Percentiles rank a stretch among this genome's conserved stretches.
Conservation (phyloP, 2,329 filamentous ascomycete species). For the Alternaria sp. region DNA sequence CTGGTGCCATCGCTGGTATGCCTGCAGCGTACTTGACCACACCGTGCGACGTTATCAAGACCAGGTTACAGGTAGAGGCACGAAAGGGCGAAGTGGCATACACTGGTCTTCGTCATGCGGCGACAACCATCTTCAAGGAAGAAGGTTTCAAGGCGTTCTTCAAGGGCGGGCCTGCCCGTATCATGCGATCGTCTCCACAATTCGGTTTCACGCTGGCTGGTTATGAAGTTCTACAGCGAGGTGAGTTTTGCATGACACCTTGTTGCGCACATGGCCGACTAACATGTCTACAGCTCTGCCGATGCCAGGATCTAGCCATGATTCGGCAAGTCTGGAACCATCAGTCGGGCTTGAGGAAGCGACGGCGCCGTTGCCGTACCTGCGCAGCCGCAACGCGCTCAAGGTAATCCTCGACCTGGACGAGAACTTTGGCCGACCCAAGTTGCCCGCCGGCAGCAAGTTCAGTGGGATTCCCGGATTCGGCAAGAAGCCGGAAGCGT, state of each 20-base stretch:
- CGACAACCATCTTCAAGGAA: slow-evolving; percentile 82
- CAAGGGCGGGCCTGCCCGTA: slow-evolving; percentile 96
- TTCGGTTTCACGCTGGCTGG: slow-evolving; percentile 97
- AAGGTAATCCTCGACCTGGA: slow-evolving; percentile 97
- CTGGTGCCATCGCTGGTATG: slow-evolving; percentile 81
- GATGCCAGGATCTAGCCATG: slow-evolving; percentile 72
- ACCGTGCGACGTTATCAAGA: slow-evolving; percentile 99
- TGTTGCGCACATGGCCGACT: slow-evolving; percentile 2
- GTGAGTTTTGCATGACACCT: slow-evolving; percentile 12
- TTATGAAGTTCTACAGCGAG: slow-evolving; percentile 88
- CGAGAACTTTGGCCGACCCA: slow-evolving; percentile 85
- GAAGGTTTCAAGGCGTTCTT: slow-evolving; percentile 98
- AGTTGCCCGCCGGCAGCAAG: slow-evolving; percentile 58
- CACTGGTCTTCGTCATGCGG: slow-evolving; percentile 85
- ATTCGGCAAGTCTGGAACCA: slow-evolving; percentile 65
- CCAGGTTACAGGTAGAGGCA: slow-evolving; percentile 94
- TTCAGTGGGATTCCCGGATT: slow-evolving; percentile 51
- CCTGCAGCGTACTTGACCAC: slow-evolving; percentile 84
- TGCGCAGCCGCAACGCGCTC: slow-evolving; percentile 85
- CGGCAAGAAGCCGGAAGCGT: slow-evolving; percentile 42
- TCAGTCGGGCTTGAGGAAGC: slow-evolving; percentile 71
- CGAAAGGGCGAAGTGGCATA: slow-evolving; percentile 93
- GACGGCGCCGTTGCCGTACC: slow-evolving; percentile 69
- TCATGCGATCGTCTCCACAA: slow-evolving; percentile 92
- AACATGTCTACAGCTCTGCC: slow-evolving; percentile 66